These are phyloP conservation scores for Leishmania guyanensis DNA, from an alignment of 208 protist genomes.

Conservation along the genomic window DNA sequence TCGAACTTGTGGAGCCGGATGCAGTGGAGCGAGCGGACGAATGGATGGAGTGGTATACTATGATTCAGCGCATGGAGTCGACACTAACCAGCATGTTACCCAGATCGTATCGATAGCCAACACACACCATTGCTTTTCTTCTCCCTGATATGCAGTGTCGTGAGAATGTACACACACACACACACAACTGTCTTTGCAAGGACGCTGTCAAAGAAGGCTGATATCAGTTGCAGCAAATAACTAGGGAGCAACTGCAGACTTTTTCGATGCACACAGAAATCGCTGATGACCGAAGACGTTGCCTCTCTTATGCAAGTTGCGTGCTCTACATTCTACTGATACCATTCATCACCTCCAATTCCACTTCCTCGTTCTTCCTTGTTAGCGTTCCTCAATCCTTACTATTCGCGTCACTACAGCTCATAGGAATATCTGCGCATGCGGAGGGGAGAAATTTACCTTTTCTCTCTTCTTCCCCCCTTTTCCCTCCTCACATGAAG, in stretches of 20 bases:
- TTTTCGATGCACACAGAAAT: not conserved
- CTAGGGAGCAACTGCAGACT: not conserved
- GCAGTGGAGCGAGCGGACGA: constrained; percentile 47
- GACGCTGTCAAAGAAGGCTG: not conserved
- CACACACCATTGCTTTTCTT: not conserved
- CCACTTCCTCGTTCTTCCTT: not conserved
- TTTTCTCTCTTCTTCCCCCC: not conserved
- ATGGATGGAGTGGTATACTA: constrained; percentile 84
- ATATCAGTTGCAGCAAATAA: not conserved
- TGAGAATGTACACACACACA: not conserved
- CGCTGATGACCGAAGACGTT: not conserved
- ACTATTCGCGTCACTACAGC: not conserved
- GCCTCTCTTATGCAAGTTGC: not conserved
- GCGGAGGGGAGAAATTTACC: not conserved
- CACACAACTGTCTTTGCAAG: not conserved
- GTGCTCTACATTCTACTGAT: not conserved
- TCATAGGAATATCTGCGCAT: constrained; percentile 7
- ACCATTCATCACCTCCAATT: not conserved
- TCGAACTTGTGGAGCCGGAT: constrained; percentile 76
- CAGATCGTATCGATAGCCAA: not conserved
- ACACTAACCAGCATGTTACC: constrained; percentile 15
- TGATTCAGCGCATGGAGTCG: constrained; percentile 40
- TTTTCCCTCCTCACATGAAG: not conserved
- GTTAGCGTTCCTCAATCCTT: not conserved
- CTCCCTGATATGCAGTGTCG: not conserved